These are phyloP conservation scores for Racocetra persica DNA, from an alignment of 371 early-diverging fungal genomes.

Conservation along the genomic window DNA sequence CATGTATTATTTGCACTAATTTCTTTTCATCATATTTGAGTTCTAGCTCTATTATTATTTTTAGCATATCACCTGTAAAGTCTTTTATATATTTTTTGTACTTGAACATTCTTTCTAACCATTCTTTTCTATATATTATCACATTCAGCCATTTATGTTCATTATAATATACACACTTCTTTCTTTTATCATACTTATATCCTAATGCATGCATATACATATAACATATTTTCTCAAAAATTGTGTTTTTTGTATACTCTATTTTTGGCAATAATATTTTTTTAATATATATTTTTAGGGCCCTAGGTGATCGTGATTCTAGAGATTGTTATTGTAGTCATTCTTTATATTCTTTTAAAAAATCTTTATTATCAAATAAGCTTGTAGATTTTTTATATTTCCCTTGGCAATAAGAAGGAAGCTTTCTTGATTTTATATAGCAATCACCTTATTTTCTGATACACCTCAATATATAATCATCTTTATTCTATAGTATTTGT, in stretches of 20 bases:
- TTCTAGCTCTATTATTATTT: background rate
- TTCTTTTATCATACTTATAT: background rate
- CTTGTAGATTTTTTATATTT: constrained; percentile 5
- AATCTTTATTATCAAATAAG: background rate
- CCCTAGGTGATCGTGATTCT: background rate
- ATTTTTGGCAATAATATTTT: constrained; percentile 12
- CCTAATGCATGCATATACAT: background rate
- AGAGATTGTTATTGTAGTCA: constrained; percentile 21
- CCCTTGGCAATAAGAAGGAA: background rate
- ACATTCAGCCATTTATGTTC: background rate
- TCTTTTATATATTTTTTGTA: too few relatives aligned
- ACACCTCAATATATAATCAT: background rate
- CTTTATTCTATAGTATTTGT: background rate
- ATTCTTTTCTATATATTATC: too few relatives aligned
- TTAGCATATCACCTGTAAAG: background rate
- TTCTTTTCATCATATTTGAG: background rate
- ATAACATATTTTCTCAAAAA: constrained; percentile 15
- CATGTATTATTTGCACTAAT: constrained; percentile 11
- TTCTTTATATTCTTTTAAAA: background rate
- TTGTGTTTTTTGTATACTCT: background rate
- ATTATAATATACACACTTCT: constrained; percentile 1
- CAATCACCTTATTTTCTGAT: background rate
- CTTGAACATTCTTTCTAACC: too few relatives aligned
- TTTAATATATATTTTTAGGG: constrained; percentile 18
- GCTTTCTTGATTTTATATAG: background rate